Evolutionary conservation across 2,329 filamentous ascomycete genomes (phyloP), one percentile per base, ranked within the genome.

Genomic region (Colletotrichum endophyticum): DNA sequence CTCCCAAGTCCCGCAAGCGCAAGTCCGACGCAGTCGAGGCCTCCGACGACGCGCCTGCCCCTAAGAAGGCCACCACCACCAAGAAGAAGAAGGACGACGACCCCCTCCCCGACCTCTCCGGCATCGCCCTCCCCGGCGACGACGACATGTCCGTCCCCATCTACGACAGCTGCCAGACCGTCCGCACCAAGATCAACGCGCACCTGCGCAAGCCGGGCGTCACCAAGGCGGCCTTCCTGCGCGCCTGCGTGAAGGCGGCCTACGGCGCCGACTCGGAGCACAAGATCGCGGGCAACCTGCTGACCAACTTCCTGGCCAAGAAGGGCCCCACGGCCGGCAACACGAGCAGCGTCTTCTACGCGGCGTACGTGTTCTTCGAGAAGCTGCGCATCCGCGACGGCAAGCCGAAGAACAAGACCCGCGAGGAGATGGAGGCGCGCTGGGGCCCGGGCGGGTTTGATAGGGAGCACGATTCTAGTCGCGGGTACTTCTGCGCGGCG

Each of bases 281-380:
- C 70, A 84, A 84, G 56, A 84, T 90, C 13, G 85, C 86, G 36
- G 80, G 84, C 5, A 85, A 85, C 64, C 85, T 88, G 73, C 84
- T 92, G 22, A 84, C 84, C 36, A 83, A 85, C 53, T 92, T 92
- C 78, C 85, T 91, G 67, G 80, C 80, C 8, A 89, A 89, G 79
- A 89, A 87, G 72, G 90, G 90, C 0, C 73, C 86, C 0, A 83
- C 82, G 12, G 84, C 84, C 3, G 91, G 91, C 6, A 89, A 89
- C 70, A 88, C 86, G 4, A 88, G 84, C 69, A 78, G 79, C 11
- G 83, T 89, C 2, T 92, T 88, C 79, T 92, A 92, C 78, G 87
- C 86, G 5, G 86, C 84, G 0, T 92, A 92, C 79, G 86, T 91
- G 25, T 91, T 88, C 81, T 92, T 92, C 79, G 90, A 93, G 83